phyloP scores from a whole-genome alignment of 176 grass and related monocot genomes.

The Pontederia paniculata region DNA sequence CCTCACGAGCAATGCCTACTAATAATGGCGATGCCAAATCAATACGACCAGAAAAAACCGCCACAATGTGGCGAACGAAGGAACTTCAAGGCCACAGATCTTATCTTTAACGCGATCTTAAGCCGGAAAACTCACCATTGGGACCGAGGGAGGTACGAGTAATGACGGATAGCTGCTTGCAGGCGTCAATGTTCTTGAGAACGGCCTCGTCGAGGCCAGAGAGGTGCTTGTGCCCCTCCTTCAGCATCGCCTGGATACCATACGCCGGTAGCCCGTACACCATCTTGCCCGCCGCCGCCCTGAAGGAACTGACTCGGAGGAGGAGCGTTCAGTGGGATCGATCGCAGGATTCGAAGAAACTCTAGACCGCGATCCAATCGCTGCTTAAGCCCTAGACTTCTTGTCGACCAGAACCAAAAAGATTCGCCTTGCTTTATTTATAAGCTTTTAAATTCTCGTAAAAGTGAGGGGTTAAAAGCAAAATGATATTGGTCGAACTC shows the following conservation, averaged over 20 bases:
- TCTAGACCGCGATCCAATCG: too few relatives aligned
- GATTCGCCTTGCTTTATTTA: too few relatives aligned
- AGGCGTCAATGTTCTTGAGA: constrained; percentile 66
- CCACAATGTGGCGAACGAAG: not conserved
- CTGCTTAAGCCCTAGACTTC: too few relatives aligned
- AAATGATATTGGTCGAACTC: too few relatives aligned
- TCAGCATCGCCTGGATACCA: constrained; percentile 75
- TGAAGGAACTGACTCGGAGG: not conserved
- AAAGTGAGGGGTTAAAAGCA: too few relatives aligned
- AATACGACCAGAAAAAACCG: not conserved
- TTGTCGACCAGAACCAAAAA: too few relatives aligned
- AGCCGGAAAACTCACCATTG: constrained; percentile 39
- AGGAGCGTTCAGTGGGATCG: not conserved
- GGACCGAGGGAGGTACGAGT: constrained; percentile 73
- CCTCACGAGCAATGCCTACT: too few relatives aligned
- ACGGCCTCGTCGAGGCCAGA: constrained; percentile 71
- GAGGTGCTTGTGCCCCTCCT: constrained; percentile 75
- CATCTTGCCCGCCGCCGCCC: constrained; percentile 8
- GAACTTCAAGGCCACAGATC: not conserved
- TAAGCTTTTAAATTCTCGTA: too few relatives aligned
- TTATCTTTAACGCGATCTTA: not conserved
- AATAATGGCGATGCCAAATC: too few relatives aligned
- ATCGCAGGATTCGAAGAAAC: not conserved
- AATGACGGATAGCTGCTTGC: constrained; percentile 63
- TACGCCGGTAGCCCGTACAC: constrained; percentile 39